Conservation (phyloP, 305 asterid species). For the Fraxinus platypoda region DNA sequence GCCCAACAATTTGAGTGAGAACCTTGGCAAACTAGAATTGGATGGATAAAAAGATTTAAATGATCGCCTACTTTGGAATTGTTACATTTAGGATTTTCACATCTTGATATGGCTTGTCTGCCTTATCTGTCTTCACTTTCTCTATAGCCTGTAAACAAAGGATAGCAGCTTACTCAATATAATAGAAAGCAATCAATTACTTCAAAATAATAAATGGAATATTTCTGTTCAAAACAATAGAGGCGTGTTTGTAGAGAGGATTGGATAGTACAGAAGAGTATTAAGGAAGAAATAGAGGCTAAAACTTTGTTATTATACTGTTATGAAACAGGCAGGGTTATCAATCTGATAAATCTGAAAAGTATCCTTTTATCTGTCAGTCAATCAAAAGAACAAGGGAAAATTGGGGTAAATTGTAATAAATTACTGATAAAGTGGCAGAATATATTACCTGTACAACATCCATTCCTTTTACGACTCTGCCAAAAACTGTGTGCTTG, state of each 20-base stretch:
- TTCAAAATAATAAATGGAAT: neutral
- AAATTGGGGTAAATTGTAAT: neutral
- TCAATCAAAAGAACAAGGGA: neutral
- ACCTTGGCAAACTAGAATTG: neutral
- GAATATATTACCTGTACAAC: constrained; percentile 76
- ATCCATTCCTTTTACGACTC: constrained; percentile 94
- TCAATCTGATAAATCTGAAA: neutral
- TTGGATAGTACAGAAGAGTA: neutral
- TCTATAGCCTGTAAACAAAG: constrained; percentile 61
- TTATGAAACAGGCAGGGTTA: neutral
- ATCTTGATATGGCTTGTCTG: constrained; percentile 85
- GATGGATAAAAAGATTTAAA: neutral
- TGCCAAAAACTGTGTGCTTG: constrained; percentile 95
- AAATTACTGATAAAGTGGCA: neutral
- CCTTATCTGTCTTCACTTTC: constrained; percentile 91
- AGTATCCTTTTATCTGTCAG: neutral
- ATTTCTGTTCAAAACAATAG: neutral
- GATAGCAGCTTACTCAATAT: neutral
- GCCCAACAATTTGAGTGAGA: neutral
- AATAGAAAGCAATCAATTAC: constrained; percentile 11
- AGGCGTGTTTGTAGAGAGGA: neutral
- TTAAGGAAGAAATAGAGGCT: neutral
- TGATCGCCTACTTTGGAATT: constrained; percentile 59
- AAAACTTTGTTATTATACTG: neutral
- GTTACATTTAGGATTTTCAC: constrained; percentile 91